Evolutionary conservation across 2,329 filamentous ascomycete species (phyloP).

Genomic region (Fusarium sp.): DNA sequence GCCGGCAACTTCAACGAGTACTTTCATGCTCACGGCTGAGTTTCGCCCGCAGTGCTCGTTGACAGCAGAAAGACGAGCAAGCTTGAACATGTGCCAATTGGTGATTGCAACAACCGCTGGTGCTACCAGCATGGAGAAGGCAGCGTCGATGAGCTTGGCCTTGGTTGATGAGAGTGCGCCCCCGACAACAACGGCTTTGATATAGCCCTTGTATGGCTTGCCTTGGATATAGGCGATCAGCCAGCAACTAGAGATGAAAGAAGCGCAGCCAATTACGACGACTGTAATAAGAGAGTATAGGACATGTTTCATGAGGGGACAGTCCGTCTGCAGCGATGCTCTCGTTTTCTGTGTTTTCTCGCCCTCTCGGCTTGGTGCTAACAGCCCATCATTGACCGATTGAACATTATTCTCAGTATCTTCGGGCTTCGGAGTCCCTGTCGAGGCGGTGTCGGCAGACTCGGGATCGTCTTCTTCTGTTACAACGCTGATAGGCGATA

Average conservation of each 20-base stretch:
- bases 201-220: not conserved
- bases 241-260: constrained; percentile 1
- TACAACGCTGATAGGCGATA: not conserved
- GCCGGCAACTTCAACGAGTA: constrained; percentile 23
- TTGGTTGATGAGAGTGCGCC: constrained; percentile 11
- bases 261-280: not conserved
- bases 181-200: constrained; percentile 11
- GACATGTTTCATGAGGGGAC: constrained; percentile 22
- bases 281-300: constrained; percentile 19
- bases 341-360: not conserved
- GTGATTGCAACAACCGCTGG: constrained; percentile 12
- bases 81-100: constrained; percentile 35
- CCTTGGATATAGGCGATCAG: constrained; percentile 14
- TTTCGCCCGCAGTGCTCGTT: constrained; percentile 23
- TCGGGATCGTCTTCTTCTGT: not conserved
- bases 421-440: not conserved
- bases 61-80: constrained; percentile 23
- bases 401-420: not conserved
- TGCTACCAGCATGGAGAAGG: constrained; percentile 27
- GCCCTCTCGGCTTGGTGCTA: not conserved
- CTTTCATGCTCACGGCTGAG: constrained; percentile 24
- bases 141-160: constrained; percentile 31
- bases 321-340: not conserved
- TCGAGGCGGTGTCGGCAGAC: not conserved
- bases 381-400: not conserved